Evolutionary conservation across 257 asterid species (phyloP), one percentile per base, ranked within the genome.

Genomic region (Lycium barbarum): DNA sequence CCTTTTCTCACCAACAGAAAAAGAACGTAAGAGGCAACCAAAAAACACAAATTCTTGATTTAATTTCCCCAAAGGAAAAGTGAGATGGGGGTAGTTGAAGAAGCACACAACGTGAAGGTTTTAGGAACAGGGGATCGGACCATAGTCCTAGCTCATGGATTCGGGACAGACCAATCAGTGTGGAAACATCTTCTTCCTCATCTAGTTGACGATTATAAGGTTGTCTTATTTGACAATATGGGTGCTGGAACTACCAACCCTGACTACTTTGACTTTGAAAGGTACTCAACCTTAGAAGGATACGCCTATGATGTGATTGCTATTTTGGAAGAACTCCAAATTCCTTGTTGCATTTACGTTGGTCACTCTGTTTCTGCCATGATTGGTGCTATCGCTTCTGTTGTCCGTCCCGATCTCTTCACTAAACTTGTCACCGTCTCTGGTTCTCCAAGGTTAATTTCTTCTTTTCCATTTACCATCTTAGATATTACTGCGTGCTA

Each of bases 161-260:
- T 91, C 47, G 98, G 98, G 33, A 89, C 97, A 15, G 97, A 94
- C 18, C 98, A 94, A 13, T 94, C 98, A 0, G 92, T 90, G 6
- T 94, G 98, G 98, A 94, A 90, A 83, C 94, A 94, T 54, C 73
- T 94, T 38, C 85, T 93, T 6, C 97, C 97, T 0, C 94, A 94
- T 89, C 92, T 94, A 13, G 92, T 92, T 9, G 95, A 91, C 12
- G 84, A 85, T 0, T 90, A 90, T 87, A 84, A 61, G 22, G 96
- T 94, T 49, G 71, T 94, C 14, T 36, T 89, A 12, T 94, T 90
- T 76, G 98, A 94, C 71, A 93, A 86, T 33, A 94, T 94, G 92
- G 97, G 97, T 2, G 94, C 96, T 7, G 98, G 98, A 63, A 89
- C 97, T 1, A 92, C 97, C 35, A 94, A 91, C 22, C 97, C 95